A percentile compares a stretch with the other conserved stretches of the same genome.
phyloP scores from a whole-genome alignment of 129 eudicot genomes.

The Saposhnikovia divaricata region DNA sequence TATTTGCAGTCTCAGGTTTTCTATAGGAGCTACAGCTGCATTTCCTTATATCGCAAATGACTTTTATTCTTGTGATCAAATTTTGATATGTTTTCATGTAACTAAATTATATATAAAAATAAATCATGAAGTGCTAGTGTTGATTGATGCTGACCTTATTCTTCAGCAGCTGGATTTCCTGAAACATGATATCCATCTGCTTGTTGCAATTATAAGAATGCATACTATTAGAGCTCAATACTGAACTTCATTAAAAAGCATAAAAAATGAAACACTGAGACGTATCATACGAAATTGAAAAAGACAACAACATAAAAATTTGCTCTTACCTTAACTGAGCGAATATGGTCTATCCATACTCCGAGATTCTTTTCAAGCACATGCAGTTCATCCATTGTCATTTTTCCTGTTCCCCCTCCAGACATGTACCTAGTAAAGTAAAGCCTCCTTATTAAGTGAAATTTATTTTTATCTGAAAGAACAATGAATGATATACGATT shows the following conservation, averaged over 20 bases:
- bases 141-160: constrained; percentile 49
- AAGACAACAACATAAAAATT: background rate
- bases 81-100: too few relatives aligned
- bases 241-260: background rate
- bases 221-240: background rate
- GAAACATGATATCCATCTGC: constrained; percentile 93
- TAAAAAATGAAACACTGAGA: background rate
- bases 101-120: background rate
- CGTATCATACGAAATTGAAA: background rate
- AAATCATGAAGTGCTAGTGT: background rate
- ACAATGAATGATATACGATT: background rate
- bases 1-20: too few relatives aligned
- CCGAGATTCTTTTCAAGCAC: constrained; percentile 78
- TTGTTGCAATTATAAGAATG: background rate
- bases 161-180: constrained; percentile 80
- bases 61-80: too few relatives aligned
- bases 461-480: background rate
- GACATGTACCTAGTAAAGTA: constrained; percentile 40
- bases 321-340: constrained; percentile 63
- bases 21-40: too few relatives aligned
- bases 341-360: constrained; percentile 72
- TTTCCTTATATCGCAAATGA: too few relatives aligned
- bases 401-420: constrained; percentile 70
- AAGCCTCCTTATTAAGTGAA: background rate
- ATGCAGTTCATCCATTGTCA: constrained; percentile 69